These are phyloP conservation scores for Cucurbita ficifolia DNA, from an alignment of 306 rosid genomes.

Conservation along the genomic window DNA sequence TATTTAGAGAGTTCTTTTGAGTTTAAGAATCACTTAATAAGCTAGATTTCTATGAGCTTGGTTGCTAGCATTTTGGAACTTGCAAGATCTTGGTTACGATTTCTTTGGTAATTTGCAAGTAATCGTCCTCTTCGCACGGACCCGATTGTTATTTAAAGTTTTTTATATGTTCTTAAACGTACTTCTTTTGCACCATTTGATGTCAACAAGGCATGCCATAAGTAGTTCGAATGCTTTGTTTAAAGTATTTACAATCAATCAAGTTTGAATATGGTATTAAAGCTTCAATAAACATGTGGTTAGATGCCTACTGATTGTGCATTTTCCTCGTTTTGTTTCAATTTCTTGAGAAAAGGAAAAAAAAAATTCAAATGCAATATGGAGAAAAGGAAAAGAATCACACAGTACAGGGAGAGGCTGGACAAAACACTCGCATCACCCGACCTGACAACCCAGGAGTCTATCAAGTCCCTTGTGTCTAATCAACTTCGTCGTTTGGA, in stretches of 20 bases:
- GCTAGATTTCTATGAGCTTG: not conserved
- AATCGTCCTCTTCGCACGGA: not conserved
- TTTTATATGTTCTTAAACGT: not conserved
- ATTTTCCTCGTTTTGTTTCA: not conserved
- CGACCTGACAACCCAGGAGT: slow-evolving; percentile 41
- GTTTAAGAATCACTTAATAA: not conserved
- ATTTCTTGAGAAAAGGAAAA: slow-evolving; percentile 23
- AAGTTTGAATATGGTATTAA: not conserved
- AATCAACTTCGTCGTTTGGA: slow-evolving; percentile 38
- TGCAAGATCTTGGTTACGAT: not conserved
- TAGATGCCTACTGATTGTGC: not conserved
- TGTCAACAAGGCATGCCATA: not conserved
- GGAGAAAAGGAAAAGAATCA: slow-evolving; percentile 43
- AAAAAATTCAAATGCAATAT: slow-evolving; percentile 28
- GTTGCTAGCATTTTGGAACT: not conserved
- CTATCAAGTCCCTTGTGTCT: slow-evolving; percentile 40
- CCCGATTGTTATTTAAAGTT: not conserved
- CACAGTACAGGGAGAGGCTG: slow-evolving; percentile 63
- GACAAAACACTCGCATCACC: slow-evolving; percentile 58
- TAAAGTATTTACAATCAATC: not conserved
- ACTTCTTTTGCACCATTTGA: not conserved
- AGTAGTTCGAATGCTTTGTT: not conserved
- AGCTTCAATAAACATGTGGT: not conserved
- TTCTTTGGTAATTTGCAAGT: not conserved
- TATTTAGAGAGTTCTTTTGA: not conserved